Conservation (phyloP, 352 stramenopile genomes). For the Globisporangium recalcitrans region DNA sequence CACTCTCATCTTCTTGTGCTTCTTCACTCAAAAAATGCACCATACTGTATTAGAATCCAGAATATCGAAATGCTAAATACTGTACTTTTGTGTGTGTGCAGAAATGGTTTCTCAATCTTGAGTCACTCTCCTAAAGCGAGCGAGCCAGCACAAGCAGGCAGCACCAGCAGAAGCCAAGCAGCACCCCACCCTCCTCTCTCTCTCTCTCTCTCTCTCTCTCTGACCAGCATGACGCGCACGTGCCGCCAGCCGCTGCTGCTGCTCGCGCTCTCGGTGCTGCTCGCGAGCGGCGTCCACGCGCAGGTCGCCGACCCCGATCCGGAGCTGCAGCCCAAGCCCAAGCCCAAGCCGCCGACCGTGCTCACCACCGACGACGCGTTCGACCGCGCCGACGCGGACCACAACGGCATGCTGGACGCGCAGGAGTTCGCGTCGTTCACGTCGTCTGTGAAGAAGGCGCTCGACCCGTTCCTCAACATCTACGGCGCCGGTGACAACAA, state of each 20-base stretch:
- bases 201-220: not conserved
- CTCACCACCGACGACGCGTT: conserved; percentile 39
- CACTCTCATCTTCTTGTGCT: too few species aligned
- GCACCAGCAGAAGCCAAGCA: not conserved
- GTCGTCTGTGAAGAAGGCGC: conserved; percentile 38
- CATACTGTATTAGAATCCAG: too few species aligned
- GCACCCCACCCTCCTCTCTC: not conserved
- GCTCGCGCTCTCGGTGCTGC: conserved; percentile 16
- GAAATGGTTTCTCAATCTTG: not conserved
- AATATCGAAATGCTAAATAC: too few species aligned
- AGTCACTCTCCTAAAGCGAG: not conserved
- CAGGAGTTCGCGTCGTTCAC: conserved; percentile 67
- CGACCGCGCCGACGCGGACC: conserved; percentile 58
- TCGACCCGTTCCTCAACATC: conserved; percentile 45
- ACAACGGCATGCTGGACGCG: conserved; percentile 62
- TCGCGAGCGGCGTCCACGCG: conserved; percentile 12
- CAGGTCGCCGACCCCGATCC: conserved; percentile 15
- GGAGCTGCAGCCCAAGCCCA: conserved; percentile 10
- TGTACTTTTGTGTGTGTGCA: too few species aligned
- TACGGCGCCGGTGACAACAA: conserved; percentile 15
- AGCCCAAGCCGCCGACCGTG: conserved; percentile 19
- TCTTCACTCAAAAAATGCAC: too few species aligned
- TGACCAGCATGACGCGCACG: conserved; percentile 13
- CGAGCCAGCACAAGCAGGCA: not conserved
- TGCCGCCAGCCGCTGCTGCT: conserved; percentile 18